These are phyloP conservation scores for Naganishia vishniacii DNA, from an alignment of 768 basidiomycete species.

Conservation along the genomic window DNA sequence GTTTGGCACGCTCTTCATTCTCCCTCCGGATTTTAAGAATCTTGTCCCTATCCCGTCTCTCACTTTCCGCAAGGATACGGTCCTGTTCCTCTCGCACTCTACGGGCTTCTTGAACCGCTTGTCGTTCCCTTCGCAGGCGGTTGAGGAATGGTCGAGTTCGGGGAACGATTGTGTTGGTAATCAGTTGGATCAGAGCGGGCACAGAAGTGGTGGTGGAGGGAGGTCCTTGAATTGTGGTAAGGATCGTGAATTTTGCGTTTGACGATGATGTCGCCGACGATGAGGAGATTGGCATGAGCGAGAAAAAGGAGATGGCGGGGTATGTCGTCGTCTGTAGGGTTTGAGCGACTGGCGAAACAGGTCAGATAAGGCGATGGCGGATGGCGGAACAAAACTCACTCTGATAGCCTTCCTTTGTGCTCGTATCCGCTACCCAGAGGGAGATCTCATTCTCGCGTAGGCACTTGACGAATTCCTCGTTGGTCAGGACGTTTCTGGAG, in stretches of 20 bases:
- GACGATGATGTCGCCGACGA: slow-evolving; percentile 49
- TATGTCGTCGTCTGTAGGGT: slow-evolving; percentile 77
- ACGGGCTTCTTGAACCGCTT: slow-evolving; percentile 54
- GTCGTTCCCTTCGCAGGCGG: slow-evolving; percentile 55
- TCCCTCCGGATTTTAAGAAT: slow-evolving; percentile 55
- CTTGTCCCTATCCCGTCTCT: slow-evolving; percentile 62
- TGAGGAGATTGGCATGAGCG: slow-evolving; percentile 66
- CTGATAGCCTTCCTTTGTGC: slow-evolving; percentile 74
- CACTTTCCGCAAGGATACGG: slow-evolving; percentile 65
- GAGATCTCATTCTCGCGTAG: slow-evolving; percentile 69
- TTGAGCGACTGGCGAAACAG: slow-evolving; percentile 49
- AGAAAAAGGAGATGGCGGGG: slow-evolving; percentile 85
- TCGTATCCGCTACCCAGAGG: slow-evolving; percentile 89
- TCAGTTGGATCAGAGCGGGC: slow-evolving; percentile 59
- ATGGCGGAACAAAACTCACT: too few species aligned
- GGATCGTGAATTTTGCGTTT: slow-evolving; percentile 60
- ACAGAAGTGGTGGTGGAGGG: slow-evolving; percentile 61
- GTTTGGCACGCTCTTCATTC: slow-evolving; percentile 50
- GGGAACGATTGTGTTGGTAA: slow-evolving; percentile 68
- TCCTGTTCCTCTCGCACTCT: slow-evolving; percentile 67
- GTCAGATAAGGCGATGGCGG: too few species aligned
- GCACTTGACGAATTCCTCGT: slow-evolving; percentile 62
- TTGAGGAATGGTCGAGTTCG: slow-evolving; percentile 71
- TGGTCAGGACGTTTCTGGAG: slow-evolving; percentile 66
- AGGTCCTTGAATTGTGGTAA: slow-evolving; percentile 77